These are phyloP conservation scores for Aurifilum marmelostoma DNA, from an alignment of 2,329 filamentous ascomycete species.

Conservation along the genomic window DNA sequence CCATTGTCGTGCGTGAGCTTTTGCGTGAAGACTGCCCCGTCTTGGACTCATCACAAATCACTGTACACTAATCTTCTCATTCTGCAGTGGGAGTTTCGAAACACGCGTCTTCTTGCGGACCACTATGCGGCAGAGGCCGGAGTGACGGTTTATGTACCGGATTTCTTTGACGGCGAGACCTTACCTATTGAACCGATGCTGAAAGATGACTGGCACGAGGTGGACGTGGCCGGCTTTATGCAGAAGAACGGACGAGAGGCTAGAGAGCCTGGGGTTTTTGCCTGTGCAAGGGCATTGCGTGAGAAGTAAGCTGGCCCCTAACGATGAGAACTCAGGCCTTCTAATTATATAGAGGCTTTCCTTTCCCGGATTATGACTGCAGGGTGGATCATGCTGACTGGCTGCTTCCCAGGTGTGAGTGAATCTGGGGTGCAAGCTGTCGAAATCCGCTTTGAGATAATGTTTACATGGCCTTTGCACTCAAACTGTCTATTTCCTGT, in stretches of 20 bases:
- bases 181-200: neutral
- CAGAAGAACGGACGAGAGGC: neutral
- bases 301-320: neutral
- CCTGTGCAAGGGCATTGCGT: neutral
- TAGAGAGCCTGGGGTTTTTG: neutral
- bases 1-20: too few species aligned
- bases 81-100: neutral
- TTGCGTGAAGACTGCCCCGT: too few species aligned
- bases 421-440: neutral
- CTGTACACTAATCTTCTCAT: neutral
- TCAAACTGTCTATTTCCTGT: neutral
- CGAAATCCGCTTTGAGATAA: too few species aligned
- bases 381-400: neutral
- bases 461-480: too few species aligned
- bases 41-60: neutral
- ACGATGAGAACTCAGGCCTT: neutral
- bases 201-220: neutral
- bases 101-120: neutral
- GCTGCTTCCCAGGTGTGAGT: neutral
- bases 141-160: neutral
- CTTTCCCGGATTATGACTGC: neutral
- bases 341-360: neutral
- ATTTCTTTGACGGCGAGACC: neutral
- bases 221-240: neutral
- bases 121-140: neutral